Evolutionary conservation across 805 yeast species (phyloP).

Genomic region (Ogataea pignaliae): DNA sequence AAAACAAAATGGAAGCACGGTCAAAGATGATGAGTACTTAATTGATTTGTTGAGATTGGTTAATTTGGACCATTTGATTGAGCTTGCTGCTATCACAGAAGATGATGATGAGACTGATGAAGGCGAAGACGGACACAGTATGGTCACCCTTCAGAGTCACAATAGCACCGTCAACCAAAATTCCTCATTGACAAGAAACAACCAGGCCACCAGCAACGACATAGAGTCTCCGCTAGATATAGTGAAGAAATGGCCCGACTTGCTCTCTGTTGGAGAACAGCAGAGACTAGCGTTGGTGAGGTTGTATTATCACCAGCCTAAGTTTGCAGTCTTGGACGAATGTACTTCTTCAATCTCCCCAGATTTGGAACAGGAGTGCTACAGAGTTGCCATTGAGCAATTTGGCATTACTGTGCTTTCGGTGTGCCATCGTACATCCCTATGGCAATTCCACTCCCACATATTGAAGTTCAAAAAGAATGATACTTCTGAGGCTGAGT

Average conservation of each 20-base stretch:
- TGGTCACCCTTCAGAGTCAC: neutral
- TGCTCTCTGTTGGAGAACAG: conserved; percentile 85
- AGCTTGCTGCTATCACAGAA: conserved; percentile 29
- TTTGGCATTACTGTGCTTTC: conserved; percentile 79
- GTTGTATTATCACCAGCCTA: conserved; percentile 84
- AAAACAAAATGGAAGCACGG: conserved; percentile 14
- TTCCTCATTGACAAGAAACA: conserved; percentile 8
- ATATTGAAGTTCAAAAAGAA: conserved; percentile 59
- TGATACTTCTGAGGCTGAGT: conserved; percentile 1
- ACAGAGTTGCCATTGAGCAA: conserved; percentile 65
- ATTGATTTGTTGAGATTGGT: conserved; percentile 50
- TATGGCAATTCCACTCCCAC: conserved; percentile 87
- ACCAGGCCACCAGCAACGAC: neutral
- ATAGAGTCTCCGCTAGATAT: conserved; percentile 53
- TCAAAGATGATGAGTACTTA: conserved; percentile 46
- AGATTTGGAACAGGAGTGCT: conserved; percentile 86
- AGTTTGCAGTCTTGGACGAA: conserved; percentile 92
- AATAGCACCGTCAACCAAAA: conserved; percentile 1
- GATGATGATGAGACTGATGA: conserved; percentile 15
- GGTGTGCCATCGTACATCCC: conserved; percentile 87
- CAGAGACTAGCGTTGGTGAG: conserved; percentile 93
- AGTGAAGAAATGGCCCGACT: conserved; percentile 81
- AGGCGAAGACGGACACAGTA: conserved; percentile 2
- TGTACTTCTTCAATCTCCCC: conserved; percentile 94
- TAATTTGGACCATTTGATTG: conserved; percentile 54